Conservation (phyloP, 2,329 filamentous ascomycete species). For the Dactylonectria macrodidyma region DNA sequence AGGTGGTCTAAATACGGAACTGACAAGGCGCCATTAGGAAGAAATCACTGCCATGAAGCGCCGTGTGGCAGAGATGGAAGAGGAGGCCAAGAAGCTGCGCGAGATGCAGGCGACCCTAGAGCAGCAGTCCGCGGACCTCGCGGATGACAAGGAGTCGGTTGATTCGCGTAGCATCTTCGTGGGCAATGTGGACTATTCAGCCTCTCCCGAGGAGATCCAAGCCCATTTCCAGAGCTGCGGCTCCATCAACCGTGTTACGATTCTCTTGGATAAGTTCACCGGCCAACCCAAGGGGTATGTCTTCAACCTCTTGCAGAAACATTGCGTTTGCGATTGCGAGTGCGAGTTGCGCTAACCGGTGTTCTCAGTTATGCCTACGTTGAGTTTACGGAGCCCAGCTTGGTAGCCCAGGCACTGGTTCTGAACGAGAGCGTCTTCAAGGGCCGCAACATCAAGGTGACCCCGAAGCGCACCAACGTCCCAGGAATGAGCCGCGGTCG, state of each 20-base stretch:
- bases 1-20: slow-evolving; percentile 48
- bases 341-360: slow-evolving; percentile 34
- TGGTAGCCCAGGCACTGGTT: slow-evolving; percentile 93
- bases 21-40: slow-evolving; percentile 66
- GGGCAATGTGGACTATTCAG: slow-evolving; percentile 97
- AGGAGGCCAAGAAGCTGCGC: slow-evolving; percentile 86
- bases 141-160: slow-evolving; percentile 95
- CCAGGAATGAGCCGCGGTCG: slow-evolving; percentile 92
- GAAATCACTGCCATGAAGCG: slow-evolving; percentile 92
- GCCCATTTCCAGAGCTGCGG: slow-evolving; percentile 98
- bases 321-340: not conserved
- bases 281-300: slow-evolving; percentile 98
- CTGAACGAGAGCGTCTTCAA: slow-evolving; percentile 98
- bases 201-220: slow-evolving; percentile 95
- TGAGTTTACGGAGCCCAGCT: slow-evolving; percentile 94
- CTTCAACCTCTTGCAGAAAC: not conserved
- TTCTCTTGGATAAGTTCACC: slow-evolving; percentile 97
- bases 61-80: slow-evolving; percentile 90
- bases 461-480: slow-evolving; percentile 95
- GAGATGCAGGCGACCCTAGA: slow-evolving; percentile 92
- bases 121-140: slow-evolving; percentile 84
- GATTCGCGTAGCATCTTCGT: slow-evolving; percentile 98
- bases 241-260: slow-evolving; percentile 97
- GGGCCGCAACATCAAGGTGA: slow-evolving; percentile 94
- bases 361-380: slow-evolving; percentile 92